Conservation (phyloP, 208 protist species). For the Trypanosoma brucei region DNA sequence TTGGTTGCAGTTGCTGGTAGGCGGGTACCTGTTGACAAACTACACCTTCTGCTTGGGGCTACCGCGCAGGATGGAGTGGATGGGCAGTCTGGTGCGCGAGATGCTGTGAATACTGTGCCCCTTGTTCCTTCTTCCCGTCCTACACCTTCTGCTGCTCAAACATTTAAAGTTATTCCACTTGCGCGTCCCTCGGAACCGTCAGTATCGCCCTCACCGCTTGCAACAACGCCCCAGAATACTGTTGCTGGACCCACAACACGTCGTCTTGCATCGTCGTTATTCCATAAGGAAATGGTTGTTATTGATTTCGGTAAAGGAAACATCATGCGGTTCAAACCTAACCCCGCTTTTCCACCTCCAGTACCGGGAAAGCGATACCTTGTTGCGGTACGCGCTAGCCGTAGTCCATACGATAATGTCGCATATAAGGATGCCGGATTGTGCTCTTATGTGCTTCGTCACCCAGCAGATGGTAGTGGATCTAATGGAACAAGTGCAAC, state of each 20-base stretch:
- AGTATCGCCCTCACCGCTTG: too few species aligned
- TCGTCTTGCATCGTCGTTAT: background rate
- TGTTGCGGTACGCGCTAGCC: conserved; percentile 30
- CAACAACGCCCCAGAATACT: too few species aligned
- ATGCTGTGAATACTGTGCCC: conserved; percentile 9
- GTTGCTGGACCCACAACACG: too few species aligned
- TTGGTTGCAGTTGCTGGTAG: conserved; percentile 71
- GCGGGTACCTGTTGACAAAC: conserved; percentile 73
- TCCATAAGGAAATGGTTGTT: conserved; percentile 24
- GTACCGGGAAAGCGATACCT: conserved; percentile 42
- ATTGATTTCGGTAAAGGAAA: conserved; percentile 45
- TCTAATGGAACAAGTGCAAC: background rate
- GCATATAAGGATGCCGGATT: conserved; percentile 41
- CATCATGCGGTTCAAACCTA: conserved; percentile 40
- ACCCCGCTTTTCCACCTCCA: conserved; percentile 2
- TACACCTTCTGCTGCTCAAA: conserved; percentile 19
- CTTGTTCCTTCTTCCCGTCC: conserved; percentile 46
- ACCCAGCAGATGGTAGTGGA: conserved; percentile 12
- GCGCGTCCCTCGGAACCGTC: background rate
- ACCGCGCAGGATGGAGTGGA: background rate
- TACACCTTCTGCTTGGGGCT: conserved; percentile 43
- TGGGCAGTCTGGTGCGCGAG: background rate
- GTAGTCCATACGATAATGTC: conserved; percentile 42
- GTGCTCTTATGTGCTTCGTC: conserved; percentile 32
- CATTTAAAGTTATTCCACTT: conserved; percentile 4